Percentiles rank a stretch among this genome's conserved stretches.
These are phyloP conservation scores for Clarireedia monteithiana DNA, from an alignment of 2,329 filamentous ascomycete species.

Conservation along the genomic window DNA sequence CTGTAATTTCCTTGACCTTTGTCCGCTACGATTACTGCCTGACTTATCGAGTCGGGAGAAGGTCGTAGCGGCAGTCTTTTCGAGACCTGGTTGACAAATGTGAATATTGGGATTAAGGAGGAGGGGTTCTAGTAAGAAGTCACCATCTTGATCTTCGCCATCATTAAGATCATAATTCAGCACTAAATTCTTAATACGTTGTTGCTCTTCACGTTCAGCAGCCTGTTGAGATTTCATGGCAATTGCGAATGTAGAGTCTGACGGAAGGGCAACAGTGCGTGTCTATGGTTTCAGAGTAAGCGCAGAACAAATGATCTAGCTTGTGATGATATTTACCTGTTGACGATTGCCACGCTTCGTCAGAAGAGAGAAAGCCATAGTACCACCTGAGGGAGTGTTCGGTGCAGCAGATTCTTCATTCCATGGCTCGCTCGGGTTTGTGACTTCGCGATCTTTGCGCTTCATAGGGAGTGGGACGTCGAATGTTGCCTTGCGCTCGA, in stretches of 20 bases:
- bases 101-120: conserved; percentile 44
- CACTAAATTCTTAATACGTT: conserved; percentile 96
- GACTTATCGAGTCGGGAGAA: conserved; percentile 30
- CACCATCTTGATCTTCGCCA: conserved; percentile 73
- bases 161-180: conserved; percentile 93
- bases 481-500: conserved; percentile 88
- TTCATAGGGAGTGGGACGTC: conserved; percentile 97
- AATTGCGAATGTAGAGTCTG: conserved; percentile 89
- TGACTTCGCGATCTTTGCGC: conserved; percentile 53
- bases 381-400: conserved; percentile 38
- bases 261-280: conserved; percentile 78
- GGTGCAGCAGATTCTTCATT: conserved; percentile 34
- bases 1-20: conserved; percentile 83
- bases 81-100: conserved; percentile 45
- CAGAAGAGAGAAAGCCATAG: conserved; percentile 94
- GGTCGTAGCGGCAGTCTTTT: conserved; percentile 39
- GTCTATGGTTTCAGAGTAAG: conserved; percentile 47
- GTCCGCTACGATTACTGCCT: conserved; percentile 47
- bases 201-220: conserved; percentile 91
- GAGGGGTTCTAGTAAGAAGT: conserved; percentile 38
- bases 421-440: conserved; percentile 29
- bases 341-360: conserved; percentile 95
- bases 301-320: background rate
- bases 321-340: conserved; percentile 50
- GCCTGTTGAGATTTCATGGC: conserved; percentile 95